phyloP scores from a whole-genome alignment of 768 basidiomycete genomes.

The Phanerodontia chrysosporium region DNA sequence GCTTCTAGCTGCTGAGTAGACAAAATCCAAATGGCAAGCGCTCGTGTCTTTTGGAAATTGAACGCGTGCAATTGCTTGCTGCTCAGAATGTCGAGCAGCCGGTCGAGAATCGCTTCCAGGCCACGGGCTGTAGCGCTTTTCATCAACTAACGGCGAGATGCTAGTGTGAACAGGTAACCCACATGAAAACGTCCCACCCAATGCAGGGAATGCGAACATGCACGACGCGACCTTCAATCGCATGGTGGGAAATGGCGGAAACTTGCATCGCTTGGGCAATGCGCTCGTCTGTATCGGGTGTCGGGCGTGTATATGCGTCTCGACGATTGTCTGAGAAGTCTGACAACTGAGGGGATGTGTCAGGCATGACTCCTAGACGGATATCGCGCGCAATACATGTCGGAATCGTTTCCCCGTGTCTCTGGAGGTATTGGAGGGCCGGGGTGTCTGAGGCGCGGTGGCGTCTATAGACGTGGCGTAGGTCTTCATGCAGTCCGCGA shows the following conservation, averaged over 20 bases:
- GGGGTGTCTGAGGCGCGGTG: not conserved
- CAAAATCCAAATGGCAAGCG: slow-evolving; percentile 40
- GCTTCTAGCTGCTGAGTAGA: slow-evolving; percentile 1
- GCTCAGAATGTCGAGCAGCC: not conserved
- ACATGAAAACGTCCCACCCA: slow-evolving; percentile 50
- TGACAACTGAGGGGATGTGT: not conserved
- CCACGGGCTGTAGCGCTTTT: not conserved
- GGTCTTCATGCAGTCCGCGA: not conserved
- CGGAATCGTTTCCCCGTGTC: not conserved
- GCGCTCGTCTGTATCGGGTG: not conserved
- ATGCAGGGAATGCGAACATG: slow-evolving; percentile 43
- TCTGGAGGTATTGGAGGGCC: not conserved
- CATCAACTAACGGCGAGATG: not conserved
- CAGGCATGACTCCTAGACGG: not conserved
- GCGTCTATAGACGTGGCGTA: not conserved
- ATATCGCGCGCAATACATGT: not conserved
- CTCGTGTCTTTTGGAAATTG: not conserved
- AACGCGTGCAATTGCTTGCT: not conserved
- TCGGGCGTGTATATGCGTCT: not conserved
- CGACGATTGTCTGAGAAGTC: not conserved
- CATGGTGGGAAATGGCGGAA: slow-evolving; percentile 46
- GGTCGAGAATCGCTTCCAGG: not conserved
- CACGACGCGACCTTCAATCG: slow-evolving; percentile 48
- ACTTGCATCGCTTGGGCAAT: slow-evolving; percentile 30
- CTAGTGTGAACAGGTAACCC: slow-evolving; percentile 25